Base-by-base conservation (phyloP, 257 asterid species). In the Coffea eugenioides region DNA sequence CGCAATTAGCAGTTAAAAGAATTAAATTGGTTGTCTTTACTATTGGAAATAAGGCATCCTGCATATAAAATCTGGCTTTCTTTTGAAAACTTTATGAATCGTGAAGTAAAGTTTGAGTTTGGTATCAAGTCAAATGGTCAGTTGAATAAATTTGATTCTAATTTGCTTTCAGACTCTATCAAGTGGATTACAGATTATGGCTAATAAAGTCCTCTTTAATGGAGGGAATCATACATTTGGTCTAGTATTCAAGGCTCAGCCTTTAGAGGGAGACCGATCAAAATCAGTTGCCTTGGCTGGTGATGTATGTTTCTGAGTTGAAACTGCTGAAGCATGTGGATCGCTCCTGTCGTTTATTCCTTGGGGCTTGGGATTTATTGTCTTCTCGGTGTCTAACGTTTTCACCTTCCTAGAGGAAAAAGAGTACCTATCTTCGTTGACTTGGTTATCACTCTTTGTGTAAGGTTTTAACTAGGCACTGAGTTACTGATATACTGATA, bases 401-500 rank as follows among this genome's bases (percentile, higher is more conserved):
- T 78, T 67, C 69, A 54, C 69, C 69, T 54, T 54, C 34, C 20
- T 39, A 14, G 9, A 62, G 25, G 69, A 41, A 49, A 68, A 36
- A 20, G 75, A 70, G 70, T 34, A 34, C 34, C 21, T 41, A 36
- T 56, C 51, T 69, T 61, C 69, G 48, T 15, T 3, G 27, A 23
- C 51, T 39, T 78, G 23, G 54, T 59, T 69, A 25, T 70, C 51
- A 41, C 12, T 41, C 11, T 70, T 43, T 25, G 5, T 70, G 5
- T 36, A 49, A 54, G 66, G 48, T 69, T n/a, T 49, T 54, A 39
- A 56, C 71, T 70, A 56, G 71, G 18, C 20, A 25, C 76, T 78
- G 76, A 23, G 56, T 69, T 31, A 13, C 77, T 76, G 67, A 34
- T 34, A 14, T 46, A 27, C n/a, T 75, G 77, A 73, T 76, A 76